A percentile compares a stretch with the other conserved stretches of the same genome.
Evolutionary conservation across 768 basidiomycete genomes (phyloP).

Genomic region (Kwoniella bestiolae): DNA sequence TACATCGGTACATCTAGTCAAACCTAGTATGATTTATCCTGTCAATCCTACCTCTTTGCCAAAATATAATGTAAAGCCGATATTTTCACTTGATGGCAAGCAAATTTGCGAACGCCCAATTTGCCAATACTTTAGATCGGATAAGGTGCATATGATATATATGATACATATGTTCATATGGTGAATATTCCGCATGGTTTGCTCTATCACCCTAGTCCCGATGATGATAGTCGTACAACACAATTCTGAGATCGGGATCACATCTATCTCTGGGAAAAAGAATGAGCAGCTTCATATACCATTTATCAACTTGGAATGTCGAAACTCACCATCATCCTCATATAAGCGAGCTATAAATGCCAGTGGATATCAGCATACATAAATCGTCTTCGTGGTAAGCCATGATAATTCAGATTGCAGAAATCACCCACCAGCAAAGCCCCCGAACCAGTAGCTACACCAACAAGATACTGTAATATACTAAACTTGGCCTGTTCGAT

Average conservation of each 20-base stretch:
- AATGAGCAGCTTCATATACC: background rate
- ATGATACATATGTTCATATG: too few relatives aligned
- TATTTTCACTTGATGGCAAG: too few relatives aligned
- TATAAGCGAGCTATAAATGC: slow-evolving; percentile 43
- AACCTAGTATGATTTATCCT: too few relatives aligned
- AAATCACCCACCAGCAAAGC: slow-evolving; percentile 56
- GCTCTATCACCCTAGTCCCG: too few relatives aligned
- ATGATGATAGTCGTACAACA: background rate
- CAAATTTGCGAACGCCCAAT: too few relatives aligned
- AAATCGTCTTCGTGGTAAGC: background rate
- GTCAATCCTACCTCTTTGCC: too few relatives aligned
- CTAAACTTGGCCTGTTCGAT: slow-evolving; percentile 60
- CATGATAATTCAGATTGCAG: background rate
- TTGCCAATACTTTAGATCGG: too few relatives aligned
- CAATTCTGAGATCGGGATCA: background rate
- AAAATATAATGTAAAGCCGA: too few relatives aligned
- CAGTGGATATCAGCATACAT: too few relatives aligned
- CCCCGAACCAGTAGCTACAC: slow-evolving; percentile 55
- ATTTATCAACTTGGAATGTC: background rate
- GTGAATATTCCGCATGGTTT: too few relatives aligned
- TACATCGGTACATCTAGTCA: too few relatives aligned
- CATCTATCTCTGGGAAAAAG: slow-evolving; percentile 9
- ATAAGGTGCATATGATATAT: too few relatives aligned
- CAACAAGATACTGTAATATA: slow-evolving; percentile 59
- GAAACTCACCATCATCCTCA: slow-evolving; percentile 47